Base-by-base conservation (phyloP, 805 yeast genomes). In the Saccharomycopsis schoenii region DNA sequence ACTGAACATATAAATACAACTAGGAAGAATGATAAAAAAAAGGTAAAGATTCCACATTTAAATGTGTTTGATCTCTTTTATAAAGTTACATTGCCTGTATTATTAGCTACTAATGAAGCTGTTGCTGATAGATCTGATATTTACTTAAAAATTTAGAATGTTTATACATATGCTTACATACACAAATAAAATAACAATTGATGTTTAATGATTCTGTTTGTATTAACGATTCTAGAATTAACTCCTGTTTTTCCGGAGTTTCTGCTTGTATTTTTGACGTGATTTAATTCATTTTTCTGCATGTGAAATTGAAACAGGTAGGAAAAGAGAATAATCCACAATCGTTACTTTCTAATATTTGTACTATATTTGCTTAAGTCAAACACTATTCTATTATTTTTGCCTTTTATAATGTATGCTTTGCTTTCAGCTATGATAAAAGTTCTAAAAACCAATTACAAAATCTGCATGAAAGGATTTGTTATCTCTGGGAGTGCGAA, bases 41-140 rank as follows among this genome's bases (percentile, higher is more conserved):
- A 58, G 34, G 61, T 77, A 40, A 75, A 73, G 60, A 69, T 89
- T 43, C 96, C 96, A 0, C 78, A 73, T 47, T 72, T 88, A 65
- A 79, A 79, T 62, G 88, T 86, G 3, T 86, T 76, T 68, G 96
- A 89, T 67, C 74, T 87, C 57, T 81, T 82, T 65, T 88, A 81
- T 73, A 83, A 85, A 66, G 85, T 88, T 47, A 78, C 79, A 24
- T 73, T 89, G 62, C 84, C 85, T 21, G 75, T 79, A 0, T 68
- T 79, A 17, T 73, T 81, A 0, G 83, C 78, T 0, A 66, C 74
- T 10, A 74, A 71, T 2, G 29, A 54, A 0, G 67, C 73, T 0
- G 66, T 66, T 50, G 42, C 68, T 3, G 69, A 70, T 17, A 70
- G 70, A 34, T 71, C 69, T 19, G 65, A 64, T 24, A 60, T 64